Percentiles rank a stretch among this genome's conserved stretches.
Conservation (phyloP, 2,329 filamentous ascomycete genomes). For the Exophiala oligosperma region DNA sequence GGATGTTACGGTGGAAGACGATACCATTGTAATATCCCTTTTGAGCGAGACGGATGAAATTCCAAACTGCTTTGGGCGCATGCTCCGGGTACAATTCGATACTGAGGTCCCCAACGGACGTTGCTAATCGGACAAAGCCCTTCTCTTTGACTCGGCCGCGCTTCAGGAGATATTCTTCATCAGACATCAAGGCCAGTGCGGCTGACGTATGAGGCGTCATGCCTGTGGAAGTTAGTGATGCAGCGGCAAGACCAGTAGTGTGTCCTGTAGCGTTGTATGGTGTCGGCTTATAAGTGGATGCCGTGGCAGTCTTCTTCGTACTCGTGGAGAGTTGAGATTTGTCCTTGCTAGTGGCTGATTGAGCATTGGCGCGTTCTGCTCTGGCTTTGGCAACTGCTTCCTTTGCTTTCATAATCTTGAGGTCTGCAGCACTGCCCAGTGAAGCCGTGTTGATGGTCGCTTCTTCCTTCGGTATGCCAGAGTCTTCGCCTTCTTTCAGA, state of each 20-base stretch:
- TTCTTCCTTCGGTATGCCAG: constrained; percentile 68
- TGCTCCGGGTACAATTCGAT: constrained; percentile 88
- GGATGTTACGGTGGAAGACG: constrained; percentile 88
- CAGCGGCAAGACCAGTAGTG: constrained; percentile 87
- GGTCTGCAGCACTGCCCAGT: constrained; percentile 65
- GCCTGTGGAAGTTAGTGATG: constrained; percentile 93
- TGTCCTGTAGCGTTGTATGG: constrained; percentile 86
- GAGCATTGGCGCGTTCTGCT: constrained; percentile 59
- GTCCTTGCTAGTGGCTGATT: constrained; percentile 5
- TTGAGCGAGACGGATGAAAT: constrained; percentile 85
- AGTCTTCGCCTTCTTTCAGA: constrained; percentile 73
- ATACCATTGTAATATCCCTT: constrained; percentile 85
- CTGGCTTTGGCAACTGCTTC: constrained; percentile 91
- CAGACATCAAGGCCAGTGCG: constrained; percentile 80
- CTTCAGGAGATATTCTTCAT: constrained; percentile 96
- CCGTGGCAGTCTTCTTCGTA: constrained; percentile 26
- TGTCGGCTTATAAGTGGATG: constrained; percentile 34
- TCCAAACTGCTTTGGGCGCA: constrained; percentile 93
- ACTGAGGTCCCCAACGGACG: constrained; percentile 79
- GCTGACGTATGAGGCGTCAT: constrained; percentile 87
- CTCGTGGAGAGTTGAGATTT: constrained; percentile 9
- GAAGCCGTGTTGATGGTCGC: constrained; percentile 77
- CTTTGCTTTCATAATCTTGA: constrained; percentile 85
- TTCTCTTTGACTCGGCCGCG: constrained; percentile 85
- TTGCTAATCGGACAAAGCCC: constrained; percentile 87